Evolutionary conservation across 192 early-diverging fungal species (phyloP).

Genomic region (Rhizoclosmatium globosum): DNA sequence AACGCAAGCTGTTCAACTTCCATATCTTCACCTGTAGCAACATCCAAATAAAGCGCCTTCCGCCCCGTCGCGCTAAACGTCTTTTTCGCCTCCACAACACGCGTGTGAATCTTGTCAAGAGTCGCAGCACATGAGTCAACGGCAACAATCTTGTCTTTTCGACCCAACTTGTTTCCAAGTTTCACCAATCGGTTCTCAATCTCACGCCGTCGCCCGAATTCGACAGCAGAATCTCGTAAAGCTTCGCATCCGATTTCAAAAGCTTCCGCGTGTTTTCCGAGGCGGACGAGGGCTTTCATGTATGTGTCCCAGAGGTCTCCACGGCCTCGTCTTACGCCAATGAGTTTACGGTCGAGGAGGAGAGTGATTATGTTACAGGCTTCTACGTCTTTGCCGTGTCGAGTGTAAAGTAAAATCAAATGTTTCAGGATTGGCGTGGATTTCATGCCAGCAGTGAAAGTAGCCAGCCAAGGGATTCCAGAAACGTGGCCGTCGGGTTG

Average conservation of each 20-base stretch:
- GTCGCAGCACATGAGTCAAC: not conserved
- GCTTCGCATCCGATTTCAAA: conserved; percentile 33
- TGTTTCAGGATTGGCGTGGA: conserved; percentile 38
- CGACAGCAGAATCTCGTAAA: conserved; percentile 42
- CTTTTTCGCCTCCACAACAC: conserved; percentile 22
- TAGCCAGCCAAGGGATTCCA: conserved; percentile 48
- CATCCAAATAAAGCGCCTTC: conserved; percentile 41
- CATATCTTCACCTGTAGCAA: conserved; percentile 15
- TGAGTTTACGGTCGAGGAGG: conserved; percentile 37
- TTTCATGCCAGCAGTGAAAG: conserved; percentile 44
- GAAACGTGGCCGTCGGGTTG: conserved; percentile 39
- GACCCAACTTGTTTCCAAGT: not conserved
- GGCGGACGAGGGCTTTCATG: conserved; percentile 18
- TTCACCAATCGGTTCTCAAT: conserved; percentile 33
- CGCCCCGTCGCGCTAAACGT: conserved; percentile 36
- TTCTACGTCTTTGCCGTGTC: conserved; percentile 8
- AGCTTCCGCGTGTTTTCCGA: conserved; percentile 26
- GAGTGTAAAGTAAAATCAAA: conserved; percentile 7
- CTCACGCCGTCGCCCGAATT: conserved; percentile 12
- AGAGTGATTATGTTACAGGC: conserved; percentile 11
- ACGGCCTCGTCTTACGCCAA: conserved; percentile 29
- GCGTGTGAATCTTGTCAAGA: conserved; percentile 3
- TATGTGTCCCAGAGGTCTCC: conserved; percentile 48
- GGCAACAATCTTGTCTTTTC: conserved; percentile 1
- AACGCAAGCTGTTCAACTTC: conserved; percentile 47